phyloP scores from a whole-genome alignment of 371 early-diverging fungal genomes.

The Mortierella sp. region DNA sequence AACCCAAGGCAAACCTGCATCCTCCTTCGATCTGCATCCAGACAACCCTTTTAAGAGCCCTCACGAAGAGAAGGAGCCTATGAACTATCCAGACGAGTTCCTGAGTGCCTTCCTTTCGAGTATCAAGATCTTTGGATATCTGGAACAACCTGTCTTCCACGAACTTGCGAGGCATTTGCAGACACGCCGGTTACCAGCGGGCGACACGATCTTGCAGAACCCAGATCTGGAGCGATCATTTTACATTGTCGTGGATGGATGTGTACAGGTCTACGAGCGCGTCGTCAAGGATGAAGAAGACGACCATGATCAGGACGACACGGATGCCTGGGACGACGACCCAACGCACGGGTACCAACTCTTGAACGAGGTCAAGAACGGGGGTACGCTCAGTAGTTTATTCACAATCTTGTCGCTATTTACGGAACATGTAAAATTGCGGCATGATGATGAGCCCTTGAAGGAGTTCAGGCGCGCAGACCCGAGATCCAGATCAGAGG shows the following conservation, averaged over 20 bases:
- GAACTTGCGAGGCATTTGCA: constrained; percentile 91
- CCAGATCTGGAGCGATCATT: constrained; percentile 83
- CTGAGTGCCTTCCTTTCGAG: constrained; percentile 84
- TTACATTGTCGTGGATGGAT: constrained; percentile 95
- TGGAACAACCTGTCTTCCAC: constrained; percentile 96
- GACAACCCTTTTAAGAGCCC: constrained; percentile 72
- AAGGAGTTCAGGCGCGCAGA: constrained; percentile 52
- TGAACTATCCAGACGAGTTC: constrained; percentile 84
- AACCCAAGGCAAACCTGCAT: constrained; percentile 56
- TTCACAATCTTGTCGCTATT: constrained; percentile 94
- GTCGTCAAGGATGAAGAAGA: constrained; percentile 54
- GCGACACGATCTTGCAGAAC: constrained; percentile 85
- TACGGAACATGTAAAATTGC: constrained; percentile 79
- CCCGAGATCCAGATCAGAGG: constrained; percentile 11
- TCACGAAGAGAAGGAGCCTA: constrained; percentile 54
- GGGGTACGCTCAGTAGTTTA: constrained; percentile 92
- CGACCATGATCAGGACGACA: constrained; percentile 38
- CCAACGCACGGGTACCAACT: constrained; percentile 71
- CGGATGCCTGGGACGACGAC: constrained; percentile 47
- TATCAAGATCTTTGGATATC: constrained; percentile 97
- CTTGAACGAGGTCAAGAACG: constrained; percentile 88
- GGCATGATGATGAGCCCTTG: constrained; percentile 61
- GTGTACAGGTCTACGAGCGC: constrained; percentile 84
- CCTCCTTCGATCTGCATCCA: constrained; percentile 86
- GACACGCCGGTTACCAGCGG: constrained; percentile 86